These are phyloP conservation scores for Plantago lanceolata DNA, from an alignment of 305 asterid species.

Conservation along the genomic window DNA sequence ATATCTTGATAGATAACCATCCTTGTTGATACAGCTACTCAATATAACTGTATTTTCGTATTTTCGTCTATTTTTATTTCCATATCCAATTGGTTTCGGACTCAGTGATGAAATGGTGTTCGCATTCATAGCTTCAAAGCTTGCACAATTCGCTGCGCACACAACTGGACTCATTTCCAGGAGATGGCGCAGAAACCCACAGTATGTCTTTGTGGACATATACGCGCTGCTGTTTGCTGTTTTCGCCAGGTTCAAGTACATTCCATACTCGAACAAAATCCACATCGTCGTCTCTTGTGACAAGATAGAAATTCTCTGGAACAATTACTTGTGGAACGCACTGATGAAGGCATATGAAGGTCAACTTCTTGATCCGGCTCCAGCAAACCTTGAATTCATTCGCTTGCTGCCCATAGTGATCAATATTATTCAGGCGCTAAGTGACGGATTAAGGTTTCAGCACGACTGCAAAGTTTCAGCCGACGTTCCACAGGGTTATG, in stretches of 20 bases:
- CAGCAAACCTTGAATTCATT: not conserved
- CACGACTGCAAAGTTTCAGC: constrained; percentile 8
- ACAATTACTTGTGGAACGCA: not conserved
- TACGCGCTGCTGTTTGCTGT: not conserved
- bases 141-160: not conserved
- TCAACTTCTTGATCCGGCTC: constrained; percentile 3
- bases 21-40: too few relatives aligned
- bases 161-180: not conserved
- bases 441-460: constrained; percentile 1
- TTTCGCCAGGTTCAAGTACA: not conserved
- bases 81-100: too few relatives aligned
- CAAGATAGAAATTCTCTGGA: not conserved
- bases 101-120: not conserved
- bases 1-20: too few relatives aligned
- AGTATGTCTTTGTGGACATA: constrained; percentile 3
- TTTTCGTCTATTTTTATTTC: too few relatives aligned
- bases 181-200: constrained; percentile 3
- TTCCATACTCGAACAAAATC: constrained; percentile 11
- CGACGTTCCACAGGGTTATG: too few relatives aligned
- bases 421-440: constrained; percentile 9
- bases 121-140: not conserved
- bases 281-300: not conserved
- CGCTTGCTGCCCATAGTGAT: not conserved
- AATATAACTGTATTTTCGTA: too few relatives aligned
- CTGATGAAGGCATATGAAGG: not conserved